Evolutionary conservation across 345 rosid genomes (phyloP).

Genomic region (Cardiospermum halicacabum): DNA sequence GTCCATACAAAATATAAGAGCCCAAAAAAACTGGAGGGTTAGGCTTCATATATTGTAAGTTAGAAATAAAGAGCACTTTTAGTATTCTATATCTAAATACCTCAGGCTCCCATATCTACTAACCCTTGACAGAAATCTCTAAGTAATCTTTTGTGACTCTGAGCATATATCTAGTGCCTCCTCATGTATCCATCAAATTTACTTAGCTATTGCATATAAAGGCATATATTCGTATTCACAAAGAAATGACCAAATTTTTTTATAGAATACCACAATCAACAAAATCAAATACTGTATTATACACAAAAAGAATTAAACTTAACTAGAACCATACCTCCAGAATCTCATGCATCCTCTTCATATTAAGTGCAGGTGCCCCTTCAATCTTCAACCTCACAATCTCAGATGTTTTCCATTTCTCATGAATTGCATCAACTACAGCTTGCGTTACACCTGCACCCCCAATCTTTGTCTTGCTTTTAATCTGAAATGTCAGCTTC

Average conservation of each 20-base stretch:
- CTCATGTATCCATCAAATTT: background rate
- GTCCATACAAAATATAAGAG: background rate
- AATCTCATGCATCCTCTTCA: constrained; percentile 86
- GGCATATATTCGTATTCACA: constrained; percentile 1
- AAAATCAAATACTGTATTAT: background rate
- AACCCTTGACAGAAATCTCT: background rate
- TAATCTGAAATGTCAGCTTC: constrained; percentile 60
- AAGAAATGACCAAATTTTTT: background rate
- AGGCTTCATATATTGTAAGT: background rate
- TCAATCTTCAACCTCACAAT: constrained; percentile 81
- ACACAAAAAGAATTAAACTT: constrained; percentile 1
- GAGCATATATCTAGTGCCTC: background rate
- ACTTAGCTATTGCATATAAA: background rate
- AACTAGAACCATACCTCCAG: constrained; percentile 63
- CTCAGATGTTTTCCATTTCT: constrained; percentile 74
- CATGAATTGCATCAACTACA: constrained; percentile 66
- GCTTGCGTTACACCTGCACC: constrained; percentile 73
- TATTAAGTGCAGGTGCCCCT: constrained; percentile 82
- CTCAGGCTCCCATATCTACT: background rate
- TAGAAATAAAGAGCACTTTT: background rate
- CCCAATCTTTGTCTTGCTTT: constrained; percentile 52
- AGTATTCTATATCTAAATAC: background rate
- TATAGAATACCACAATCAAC: background rate
- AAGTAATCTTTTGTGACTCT: background rate
- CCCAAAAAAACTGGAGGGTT: background rate